phyloP scores from a whole-genome alignment of 108 stramenopile species.

The Pseudonitzschia multiseries region DNA sequence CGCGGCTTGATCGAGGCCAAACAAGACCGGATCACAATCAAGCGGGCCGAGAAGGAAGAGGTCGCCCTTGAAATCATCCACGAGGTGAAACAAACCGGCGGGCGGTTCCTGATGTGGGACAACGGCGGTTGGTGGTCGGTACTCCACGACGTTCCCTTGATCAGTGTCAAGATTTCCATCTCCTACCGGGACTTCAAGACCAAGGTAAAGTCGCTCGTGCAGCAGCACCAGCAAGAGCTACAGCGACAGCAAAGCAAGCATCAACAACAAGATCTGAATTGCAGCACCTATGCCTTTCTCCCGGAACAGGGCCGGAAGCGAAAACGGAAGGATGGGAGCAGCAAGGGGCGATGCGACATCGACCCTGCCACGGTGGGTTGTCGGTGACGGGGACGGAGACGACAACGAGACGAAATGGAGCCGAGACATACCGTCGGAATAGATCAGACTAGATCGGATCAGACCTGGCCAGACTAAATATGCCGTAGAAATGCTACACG shows the following conservation, averaged over 20 bases:
- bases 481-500: too few relatives aligned
- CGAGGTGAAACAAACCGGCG: background rate
- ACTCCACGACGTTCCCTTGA: background rate
- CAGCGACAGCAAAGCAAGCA: background rate
- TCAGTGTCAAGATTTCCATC: background rate
- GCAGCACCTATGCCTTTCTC: background rate
- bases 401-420: too few relatives aligned
- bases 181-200: background rate
- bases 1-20: constrained; percentile 9
- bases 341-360: too few relatives aligned
- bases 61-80: background rate
- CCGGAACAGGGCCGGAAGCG: background rate
- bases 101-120: constrained; percentile 11
- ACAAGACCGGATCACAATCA: background rate
- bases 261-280: background rate
- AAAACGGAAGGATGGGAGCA: too few relatives aligned
- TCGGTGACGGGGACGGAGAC: too few relatives aligned
- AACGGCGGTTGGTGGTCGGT: constrained; percentile 1
- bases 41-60: constrained; percentile 3
- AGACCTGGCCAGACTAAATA: too few relatives aligned
- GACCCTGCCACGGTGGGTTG: too few relatives aligned
- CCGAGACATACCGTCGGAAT: too few relatives aligned
- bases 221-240: background rate
- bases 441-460: too few relatives aligned
- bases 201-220: background rate